Evolutionary conservation across 2,329 filamentous ascomycete genomes (phyloP), one percentile per base, ranked within the genome.

Genomic region (Cryoendolithus antarcticus): DNA sequence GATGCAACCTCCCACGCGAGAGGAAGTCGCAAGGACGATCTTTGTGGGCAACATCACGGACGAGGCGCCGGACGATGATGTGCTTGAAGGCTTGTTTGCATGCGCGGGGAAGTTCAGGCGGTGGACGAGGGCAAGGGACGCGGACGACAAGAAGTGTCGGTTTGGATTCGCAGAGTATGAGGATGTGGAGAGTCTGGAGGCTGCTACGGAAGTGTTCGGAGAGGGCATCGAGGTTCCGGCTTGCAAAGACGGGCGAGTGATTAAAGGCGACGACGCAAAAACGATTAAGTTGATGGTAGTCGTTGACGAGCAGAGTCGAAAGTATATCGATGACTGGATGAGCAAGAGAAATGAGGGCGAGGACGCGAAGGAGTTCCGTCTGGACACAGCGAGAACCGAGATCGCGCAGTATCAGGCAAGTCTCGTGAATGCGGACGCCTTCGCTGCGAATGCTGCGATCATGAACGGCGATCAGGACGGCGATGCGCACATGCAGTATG

Each of bases 161-260:
- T 96, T 96, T 67, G 91, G 89, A 9, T 96, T 98, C 63, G 91
- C 89, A 43, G 83, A 95, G 62, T 98, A 83, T 61, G 89, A 94
- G 46, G 88, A 96, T 59, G 77, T 80, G 15, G 84, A 94, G 60
- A 89, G 86, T 48, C 70, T 98, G 49, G 78, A 81, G 58, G 80
- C 80, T 33, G 91, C 89, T 32, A 77, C 88, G 40, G 86, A 93
- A 59, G 75, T 94, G 41, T 74, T 95, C 51, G 77, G 78, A 57
- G 80, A 91, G 52, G 80, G 89, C 53, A 70, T 95, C 46, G 71
- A 86, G 56, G 75, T 96, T 35, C 91, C 91, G 24, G 68, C 78
- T 31, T 82, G 79, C 59, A 89, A 60, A 15, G 65, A 64, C 51
- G 50, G 61, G 45, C 54, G 51, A 8, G 53, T 65, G 38, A 42